Base-by-base conservation (phyloP, 305 asterid genomes). In the Fraxinus sp. region DNA sequence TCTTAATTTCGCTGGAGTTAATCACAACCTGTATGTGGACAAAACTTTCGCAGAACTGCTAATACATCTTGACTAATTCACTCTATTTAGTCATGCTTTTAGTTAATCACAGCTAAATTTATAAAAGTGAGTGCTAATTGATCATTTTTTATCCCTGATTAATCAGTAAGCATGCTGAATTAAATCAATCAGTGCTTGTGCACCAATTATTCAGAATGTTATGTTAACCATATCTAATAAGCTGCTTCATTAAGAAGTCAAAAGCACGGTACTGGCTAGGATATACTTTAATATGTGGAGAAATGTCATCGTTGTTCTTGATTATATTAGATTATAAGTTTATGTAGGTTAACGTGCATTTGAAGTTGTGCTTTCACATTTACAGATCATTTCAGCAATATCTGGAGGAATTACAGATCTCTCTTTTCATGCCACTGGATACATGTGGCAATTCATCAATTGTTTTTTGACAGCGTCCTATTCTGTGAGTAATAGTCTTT, bases 391-490 rank as follows among this genome's bases (percentile, higher is more conserved):
- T 88, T 93, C 98, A 81, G 98, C 98, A 86, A 91, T 92, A 81
- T 92, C 95, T 20, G 98, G 98, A 78, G 98, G 98, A 73, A 84
- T 93, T 81, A 95, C 98, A 6, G 98, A 95, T 88, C 91, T 95
- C 80, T 90, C 97, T 73, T 95, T 95, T 85, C 85, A 91, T 85
- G 97, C 93, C 76, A 22, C 86, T 83, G 98, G 98, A 79, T 95
- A 95, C 87, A 83, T 89, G 32, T 95, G 98, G 98, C 98, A 95
- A 90, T 85, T 95, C 55, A 80, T 92, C 81, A 95, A 95, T 84
- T 95, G 98, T 87, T 91, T 90, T 83, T 80, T 95, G 91, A 93
- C 98, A 32, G 98, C 98, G 59, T 91, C 98, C 8, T 95, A 95
- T 86, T 95, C 98, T 39, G 98, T 93, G 85, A 91, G 97, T 84